Evolutionary conservation across 768 basidiomycete species (phyloP).

Genomic region (Auricularia auricula-judae): DNA sequence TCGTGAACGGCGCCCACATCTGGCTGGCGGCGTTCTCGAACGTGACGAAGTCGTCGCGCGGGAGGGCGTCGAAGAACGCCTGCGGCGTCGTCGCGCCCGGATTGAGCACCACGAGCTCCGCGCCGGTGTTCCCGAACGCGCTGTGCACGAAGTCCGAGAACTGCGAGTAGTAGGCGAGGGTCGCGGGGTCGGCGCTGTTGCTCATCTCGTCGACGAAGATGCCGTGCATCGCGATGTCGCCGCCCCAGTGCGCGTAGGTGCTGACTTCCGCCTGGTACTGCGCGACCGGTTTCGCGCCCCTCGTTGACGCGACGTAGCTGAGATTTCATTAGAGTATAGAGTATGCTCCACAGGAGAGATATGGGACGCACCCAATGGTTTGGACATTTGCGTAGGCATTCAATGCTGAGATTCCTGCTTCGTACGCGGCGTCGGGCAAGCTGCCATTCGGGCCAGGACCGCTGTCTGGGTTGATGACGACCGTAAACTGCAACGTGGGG

Average conservation of each 20-base stretch:
- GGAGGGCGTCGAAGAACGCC: not conserved
- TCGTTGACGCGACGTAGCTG: not conserved
- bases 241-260: not conserved
- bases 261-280: not conserved
- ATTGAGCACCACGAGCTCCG: not conserved
- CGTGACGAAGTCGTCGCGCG: not conserved
- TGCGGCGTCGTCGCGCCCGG: not conserved
- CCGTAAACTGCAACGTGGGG: not conserved
- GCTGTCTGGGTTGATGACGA: not conserved
- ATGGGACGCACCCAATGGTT: not conserved
- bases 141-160: not conserved
- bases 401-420: not conserved
- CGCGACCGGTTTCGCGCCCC: not conserved
- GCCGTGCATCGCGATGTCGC: not conserved
- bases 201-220: not conserved
- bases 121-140: not conserved
- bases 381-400: not conserved
- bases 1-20: not conserved
- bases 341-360: too few species aligned
- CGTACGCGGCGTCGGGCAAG: not conserved
- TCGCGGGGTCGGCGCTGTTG: not conserved
- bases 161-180: not conserved
- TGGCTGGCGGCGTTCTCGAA: not conserved
- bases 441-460: not conserved
- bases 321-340: not conserved